These are phyloP conservation scores for Bipolaris sorokiniana DNA, from an alignment of 2,329 filamentous ascomycete genomes.

Conservation along the genomic window DNA sequence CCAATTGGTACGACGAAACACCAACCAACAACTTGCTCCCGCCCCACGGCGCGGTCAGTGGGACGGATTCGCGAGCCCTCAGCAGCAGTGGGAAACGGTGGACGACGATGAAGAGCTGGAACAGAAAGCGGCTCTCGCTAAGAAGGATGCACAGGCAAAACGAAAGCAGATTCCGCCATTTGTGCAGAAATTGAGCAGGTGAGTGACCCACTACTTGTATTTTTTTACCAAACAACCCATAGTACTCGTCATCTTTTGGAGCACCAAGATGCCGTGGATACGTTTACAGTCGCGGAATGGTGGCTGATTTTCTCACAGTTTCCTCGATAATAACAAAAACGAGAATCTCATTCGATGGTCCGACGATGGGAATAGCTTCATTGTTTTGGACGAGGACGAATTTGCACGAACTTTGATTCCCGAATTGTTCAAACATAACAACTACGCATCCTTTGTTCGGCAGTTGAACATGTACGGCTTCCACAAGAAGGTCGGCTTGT, in stretches of 20 bases:
- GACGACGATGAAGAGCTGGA: constrained; percentile 77
- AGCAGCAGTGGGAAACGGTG: constrained; percentile 62
- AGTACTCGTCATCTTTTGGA: background rate
- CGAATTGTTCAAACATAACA: constrained; percentile 80
- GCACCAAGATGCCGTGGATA: background rate
- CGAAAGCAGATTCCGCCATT: constrained; percentile 97
- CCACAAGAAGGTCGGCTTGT: constrained; percentile 68
- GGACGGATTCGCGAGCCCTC: constrained; percentile 48
- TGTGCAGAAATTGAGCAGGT: constrained; percentile 98
- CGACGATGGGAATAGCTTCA: constrained; percentile 93
- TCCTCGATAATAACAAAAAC: constrained; percentile 90
- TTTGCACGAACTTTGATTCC: constrained; percentile 76
- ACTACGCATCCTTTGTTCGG: constrained; percentile 77
- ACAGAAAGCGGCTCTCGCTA: constrained; percentile 78
- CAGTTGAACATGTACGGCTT: constrained; percentile 68
- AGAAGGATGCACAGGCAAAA: constrained; percentile 86
- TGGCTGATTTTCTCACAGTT: constrained; percentile 62
- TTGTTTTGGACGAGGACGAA: constrained; percentile 94
- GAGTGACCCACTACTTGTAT: constrained; percentile 44
- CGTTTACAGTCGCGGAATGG: background rate
- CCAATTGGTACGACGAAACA: constrained; percentile 55
- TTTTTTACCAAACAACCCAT: background rate
- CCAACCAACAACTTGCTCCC: constrained; percentile 54
- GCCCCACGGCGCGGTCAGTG: constrained; percentile 48
- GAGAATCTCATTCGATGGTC: constrained; percentile 97